Percentiles rank a stretch among this genome's conserved stretches.
phyloP scores from a whole-genome alignment of 179 eudicot genomes.

The Spergularia azorica region DNA sequence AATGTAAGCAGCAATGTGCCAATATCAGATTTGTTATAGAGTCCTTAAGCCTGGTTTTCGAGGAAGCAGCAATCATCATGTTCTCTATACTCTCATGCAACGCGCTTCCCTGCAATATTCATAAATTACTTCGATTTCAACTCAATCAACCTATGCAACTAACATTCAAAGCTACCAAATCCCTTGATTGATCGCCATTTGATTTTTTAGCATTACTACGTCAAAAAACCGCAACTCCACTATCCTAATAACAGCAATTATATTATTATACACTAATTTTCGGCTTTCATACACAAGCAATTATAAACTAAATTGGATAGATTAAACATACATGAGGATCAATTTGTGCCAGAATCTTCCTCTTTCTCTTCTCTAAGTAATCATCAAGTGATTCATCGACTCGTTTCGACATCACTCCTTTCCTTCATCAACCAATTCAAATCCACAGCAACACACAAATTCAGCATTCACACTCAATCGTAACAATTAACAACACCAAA shows the following conservation, averaged over 20 bases:
- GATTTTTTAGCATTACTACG: too few species aligned
- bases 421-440: conserved; percentile 43
- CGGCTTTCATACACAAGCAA: not conserved
- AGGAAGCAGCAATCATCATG: conserved; percentile 34
- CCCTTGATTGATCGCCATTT: too few species aligned
- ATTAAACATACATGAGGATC: conserved; percentile 67
- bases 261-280: too few species aligned
- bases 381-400: conserved; percentile 38
- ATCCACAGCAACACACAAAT: not conserved
- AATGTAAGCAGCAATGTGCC: conserved; percentile 49
- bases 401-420: conserved; percentile 26
- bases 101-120: conserved; percentile 70
- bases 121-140: conserved; percentile 11
- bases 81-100: conserved; percentile 65
- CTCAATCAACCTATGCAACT: not conserved
- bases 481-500: not conserved
- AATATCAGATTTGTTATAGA: conserved; percentile 49
- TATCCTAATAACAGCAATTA: too few species aligned
- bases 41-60: conserved; percentile 38
- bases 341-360: conserved; percentile 52
- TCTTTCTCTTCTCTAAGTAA: conserved; percentile 44
- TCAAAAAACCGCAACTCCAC: too few species aligned
- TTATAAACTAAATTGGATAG: not conserved
- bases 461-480: not conserved
- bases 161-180: too few species aligned